Conservation (phyloP, 2,329 filamentous ascomycete species). For the Phyllosticta capitalensis region DNA sequence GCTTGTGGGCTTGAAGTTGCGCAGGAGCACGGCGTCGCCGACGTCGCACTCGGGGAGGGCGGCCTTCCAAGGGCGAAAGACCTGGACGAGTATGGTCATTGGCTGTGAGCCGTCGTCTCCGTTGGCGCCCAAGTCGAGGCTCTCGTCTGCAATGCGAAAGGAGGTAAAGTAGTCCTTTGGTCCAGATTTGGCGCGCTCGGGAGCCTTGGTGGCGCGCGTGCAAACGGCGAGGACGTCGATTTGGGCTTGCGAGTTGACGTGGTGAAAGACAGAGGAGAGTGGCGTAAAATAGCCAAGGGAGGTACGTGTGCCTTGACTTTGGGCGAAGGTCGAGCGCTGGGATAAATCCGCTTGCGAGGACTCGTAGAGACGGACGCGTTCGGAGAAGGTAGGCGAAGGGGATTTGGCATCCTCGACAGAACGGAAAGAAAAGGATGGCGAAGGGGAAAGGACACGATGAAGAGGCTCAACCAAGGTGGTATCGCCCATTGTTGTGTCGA, state of each 20-base stretch:
- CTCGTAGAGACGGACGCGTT: neutral
- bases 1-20: conserved; percentile 34
- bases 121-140: conserved; percentile 11
- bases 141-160: conserved; percentile 32
- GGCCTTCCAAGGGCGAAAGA: conserved; percentile 35
- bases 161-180: conserved; percentile 36
- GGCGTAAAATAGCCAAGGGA: conserved; percentile 37
- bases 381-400: neutral
- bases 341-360: neutral
- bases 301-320: conserved; percentile 30
- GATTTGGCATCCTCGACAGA: neutral
- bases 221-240: conserved; percentile 39
- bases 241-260: conserved; percentile 33
- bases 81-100: conserved; percentile 24
- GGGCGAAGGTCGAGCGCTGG: neutral
- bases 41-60: conserved; percentile 31
- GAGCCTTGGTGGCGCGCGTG: conserved; percentile 21
- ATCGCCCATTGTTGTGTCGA: neutral
- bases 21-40: conserved; percentile 37
- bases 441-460: too few relatives aligned
- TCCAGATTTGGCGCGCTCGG: conserved; percentile 31
- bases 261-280: conserved; percentile 29
- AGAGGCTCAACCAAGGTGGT: neutral
- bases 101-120: too few relatives aligned
- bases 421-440: neutral